phyloP scores from a whole-genome alignment of 148 eudicot species.

The Bassia scoparia region DNA sequence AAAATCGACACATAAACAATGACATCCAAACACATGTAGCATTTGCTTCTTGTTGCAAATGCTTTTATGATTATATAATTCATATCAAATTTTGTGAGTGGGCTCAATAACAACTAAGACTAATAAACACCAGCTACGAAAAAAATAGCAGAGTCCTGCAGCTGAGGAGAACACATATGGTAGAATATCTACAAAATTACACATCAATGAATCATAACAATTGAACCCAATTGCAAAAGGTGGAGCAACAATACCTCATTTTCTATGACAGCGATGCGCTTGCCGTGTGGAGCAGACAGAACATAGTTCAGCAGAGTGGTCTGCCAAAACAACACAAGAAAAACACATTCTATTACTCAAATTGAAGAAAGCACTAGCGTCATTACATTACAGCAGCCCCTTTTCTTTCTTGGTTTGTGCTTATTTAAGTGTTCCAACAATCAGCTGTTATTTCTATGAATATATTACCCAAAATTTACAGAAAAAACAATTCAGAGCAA shows the following conservation, averaged over 20 bases:
- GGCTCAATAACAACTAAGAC: no score
- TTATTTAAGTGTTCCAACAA: background rate
- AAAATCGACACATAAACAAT: no score
- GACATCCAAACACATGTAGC: no score
- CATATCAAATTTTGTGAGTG: no score
- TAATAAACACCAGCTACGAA: no score
- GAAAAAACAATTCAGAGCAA: background rate
- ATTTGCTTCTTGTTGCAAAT: no score
- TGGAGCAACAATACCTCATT: constrained; percentile 56
- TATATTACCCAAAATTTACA: no score
- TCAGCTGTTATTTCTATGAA: no score
- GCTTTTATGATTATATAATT: no score
- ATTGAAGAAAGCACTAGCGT: background rate
- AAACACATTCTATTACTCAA: background rate
- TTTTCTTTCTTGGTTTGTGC: no score
- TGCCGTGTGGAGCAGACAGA: constrained; percentile 82
- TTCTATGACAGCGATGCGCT: constrained; percentile 90
- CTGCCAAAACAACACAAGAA: constrained; percentile 40
- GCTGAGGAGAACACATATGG: background rate
- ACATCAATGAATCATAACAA: no score
- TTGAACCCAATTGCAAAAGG: background rate
- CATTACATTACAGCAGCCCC: no score
- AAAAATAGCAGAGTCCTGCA: background rate
- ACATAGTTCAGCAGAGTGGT: constrained; percentile 86
- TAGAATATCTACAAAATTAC: background rate